Conservation (phyloP, 1,139 yeast genomes). For the Yamadazyma dendronema region DNA sequence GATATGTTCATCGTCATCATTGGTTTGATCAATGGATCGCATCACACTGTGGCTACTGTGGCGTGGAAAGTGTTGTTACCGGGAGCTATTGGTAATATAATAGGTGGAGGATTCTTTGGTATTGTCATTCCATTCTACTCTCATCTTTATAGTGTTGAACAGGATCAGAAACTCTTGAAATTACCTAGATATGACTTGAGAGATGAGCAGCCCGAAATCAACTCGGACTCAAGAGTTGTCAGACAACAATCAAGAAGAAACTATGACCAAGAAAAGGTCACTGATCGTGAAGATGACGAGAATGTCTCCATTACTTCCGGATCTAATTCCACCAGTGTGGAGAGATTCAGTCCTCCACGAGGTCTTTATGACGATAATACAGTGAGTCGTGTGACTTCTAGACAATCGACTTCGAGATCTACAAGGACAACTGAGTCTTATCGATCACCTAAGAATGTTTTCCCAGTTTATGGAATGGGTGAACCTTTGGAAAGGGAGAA, state of each 20-base stretch:
- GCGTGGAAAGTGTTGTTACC: slow-evolving; percentile 74
- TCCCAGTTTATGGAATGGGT: slow-evolving; percentile 79
- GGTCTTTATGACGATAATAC: slow-evolving; percentile 7
- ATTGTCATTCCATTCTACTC: slow-evolving; percentile 64
- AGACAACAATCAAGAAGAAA: slow-evolving; percentile 28
- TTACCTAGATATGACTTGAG: slow-evolving; percentile 67
- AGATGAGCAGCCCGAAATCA: slow-evolving; percentile 78
- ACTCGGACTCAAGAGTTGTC: slow-evolving; percentile 74
- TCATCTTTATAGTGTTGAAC: slow-evolving; percentile 67
- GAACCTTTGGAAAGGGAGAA: slow-evolving; percentile 54
- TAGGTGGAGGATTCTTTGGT: slow-evolving; percentile 69
- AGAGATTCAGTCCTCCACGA: slow-evolving; percentile 6
- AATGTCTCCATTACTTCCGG: slow-evolving; percentile 4
- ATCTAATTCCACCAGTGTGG: slow-evolving; percentile 7
- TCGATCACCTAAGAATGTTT: slow-evolving; percentile 71
- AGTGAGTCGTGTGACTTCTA: slow-evolving; percentile 4
- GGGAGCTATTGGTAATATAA: slow-evolving; percentile 64
- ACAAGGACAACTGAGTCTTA: slow-evolving; percentile 6
- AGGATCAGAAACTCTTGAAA: slow-evolving; percentile 56
- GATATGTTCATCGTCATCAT: slow-evolving; percentile 69
- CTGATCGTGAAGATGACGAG: slow-evolving; percentile 6
- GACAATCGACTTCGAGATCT: slow-evolving; percentile 6
- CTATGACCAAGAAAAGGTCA: slow-evolving; percentile 8
- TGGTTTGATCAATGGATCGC: slow-evolving; percentile 66
- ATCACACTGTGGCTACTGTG: slow-evolving; percentile 57